phyloP scores from a whole-genome alignment of 1,284 basidiomycete species.

The Moesziomyces sp. region DNA sequence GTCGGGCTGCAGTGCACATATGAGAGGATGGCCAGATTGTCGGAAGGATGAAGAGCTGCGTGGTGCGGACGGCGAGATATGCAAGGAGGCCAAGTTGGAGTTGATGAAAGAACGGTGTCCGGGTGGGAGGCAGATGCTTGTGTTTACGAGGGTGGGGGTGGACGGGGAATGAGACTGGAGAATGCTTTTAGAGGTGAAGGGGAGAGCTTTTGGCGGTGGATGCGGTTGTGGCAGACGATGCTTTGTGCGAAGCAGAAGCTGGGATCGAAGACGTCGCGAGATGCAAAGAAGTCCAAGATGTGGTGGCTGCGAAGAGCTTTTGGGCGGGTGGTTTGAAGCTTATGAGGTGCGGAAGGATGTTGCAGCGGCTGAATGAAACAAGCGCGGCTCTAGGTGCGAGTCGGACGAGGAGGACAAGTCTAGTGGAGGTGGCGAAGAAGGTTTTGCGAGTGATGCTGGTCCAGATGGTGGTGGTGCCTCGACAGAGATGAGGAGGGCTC shows the following conservation, averaged over 20 bases:
- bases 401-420: no score
- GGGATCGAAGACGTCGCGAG: background rate
- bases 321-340: background rate
- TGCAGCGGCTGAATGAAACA: background rate
- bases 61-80: background rate
- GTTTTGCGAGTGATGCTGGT: background rate
- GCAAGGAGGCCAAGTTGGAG: background rate
- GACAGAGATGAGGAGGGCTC: background rate
- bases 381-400: background rate
- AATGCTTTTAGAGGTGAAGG: constrained; percentile 12
- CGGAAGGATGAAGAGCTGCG: background rate
- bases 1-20: background rate
- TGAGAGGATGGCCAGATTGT: background rate
- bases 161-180: background rate
- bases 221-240: constrained; percentile 5
- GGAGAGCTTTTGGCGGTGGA: constrained; percentile 2
- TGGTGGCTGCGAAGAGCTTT: background rate
- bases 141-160: background rate
- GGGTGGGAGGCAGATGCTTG: constrained; percentile 7
- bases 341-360: background rate
- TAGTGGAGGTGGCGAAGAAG: background rate
- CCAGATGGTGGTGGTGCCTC: background rate
- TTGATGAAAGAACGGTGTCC: constrained; percentile 2
- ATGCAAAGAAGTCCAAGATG: background rate
- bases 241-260: constrained; percentile 9